Evolutionary conservation across 1,139 yeast species (phyloP).

Genomic region (Hyphopichia fennica): DNA sequence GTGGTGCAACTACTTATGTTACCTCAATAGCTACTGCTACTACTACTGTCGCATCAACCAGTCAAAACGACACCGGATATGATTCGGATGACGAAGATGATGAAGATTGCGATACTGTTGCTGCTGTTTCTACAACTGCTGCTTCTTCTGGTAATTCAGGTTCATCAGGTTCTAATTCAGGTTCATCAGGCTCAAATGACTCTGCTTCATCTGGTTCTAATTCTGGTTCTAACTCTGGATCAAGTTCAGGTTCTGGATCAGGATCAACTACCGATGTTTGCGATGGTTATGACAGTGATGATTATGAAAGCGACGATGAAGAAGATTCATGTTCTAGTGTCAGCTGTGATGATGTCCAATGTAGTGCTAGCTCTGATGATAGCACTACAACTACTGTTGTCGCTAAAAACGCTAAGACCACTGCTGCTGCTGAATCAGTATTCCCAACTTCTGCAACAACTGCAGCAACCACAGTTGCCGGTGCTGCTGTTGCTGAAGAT

Average conservation of each 20-base stretch:
- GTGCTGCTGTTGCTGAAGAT: slow-evolving; percentile 3
- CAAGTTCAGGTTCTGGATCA: slow-evolving; percentile 3
- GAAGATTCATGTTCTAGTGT: slow-evolving; percentile 10
- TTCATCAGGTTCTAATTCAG: slow-evolving; percentile 4
- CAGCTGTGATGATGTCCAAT: slow-evolving; percentile 6
- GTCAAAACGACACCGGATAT: slow-evolving; percentile 1
- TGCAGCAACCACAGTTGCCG: slow-evolving; percentile 3
- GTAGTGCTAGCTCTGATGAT: background rate
- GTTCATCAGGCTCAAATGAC: background rate
- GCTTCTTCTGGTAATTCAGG: slow-evolving; percentile 14
- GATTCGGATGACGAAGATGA: slow-evolving; percentile 8
- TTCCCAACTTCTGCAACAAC: background rate
- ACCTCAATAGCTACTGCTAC: slow-evolving; percentile 8
- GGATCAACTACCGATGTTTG: background rate
- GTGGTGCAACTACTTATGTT: slow-evolving; percentile 2
- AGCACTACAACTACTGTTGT: background rate
- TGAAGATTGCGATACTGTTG: slow-evolving; percentile 1
- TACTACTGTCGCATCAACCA: slow-evolving; percentile 5
- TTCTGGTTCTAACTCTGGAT: slow-evolving; percentile 1
- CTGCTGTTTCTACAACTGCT: background rate
- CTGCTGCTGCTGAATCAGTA: background rate
- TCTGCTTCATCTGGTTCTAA: slow-evolving; percentile 6
- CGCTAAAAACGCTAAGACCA: background rate
- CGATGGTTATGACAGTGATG: slow-evolving; percentile 4
- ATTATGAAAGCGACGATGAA: slow-evolving; percentile 7